These are phyloP conservation scores for Candida vaughaniae DNA, from an alignment of 805 yeast genomes.

Conservation along the genomic window DNA sequence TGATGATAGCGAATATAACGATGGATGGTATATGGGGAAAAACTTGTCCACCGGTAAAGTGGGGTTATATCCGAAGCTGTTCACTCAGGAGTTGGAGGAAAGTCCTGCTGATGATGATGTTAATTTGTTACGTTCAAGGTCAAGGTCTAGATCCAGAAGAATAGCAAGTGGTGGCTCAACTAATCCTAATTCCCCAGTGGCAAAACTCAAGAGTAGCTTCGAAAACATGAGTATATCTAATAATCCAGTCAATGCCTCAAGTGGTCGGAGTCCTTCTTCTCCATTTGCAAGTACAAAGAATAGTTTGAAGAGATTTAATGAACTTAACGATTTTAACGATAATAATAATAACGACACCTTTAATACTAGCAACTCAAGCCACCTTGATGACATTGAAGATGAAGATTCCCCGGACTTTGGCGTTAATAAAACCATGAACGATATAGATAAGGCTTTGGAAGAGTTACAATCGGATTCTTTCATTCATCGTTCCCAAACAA, in stretches of 20 bases:
- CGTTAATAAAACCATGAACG: slow-evolving; percentile 58
- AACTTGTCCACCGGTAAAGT: slow-evolving; percentile 70
- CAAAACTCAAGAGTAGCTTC: neutral
- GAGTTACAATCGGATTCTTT: slow-evolving; percentile 47
- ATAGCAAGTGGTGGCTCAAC: slow-evolving; percentile 18
- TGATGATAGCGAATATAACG: slow-evolving; percentile 90
- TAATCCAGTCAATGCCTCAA: neutral
- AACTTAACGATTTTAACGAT: slow-evolving; percentile 4
- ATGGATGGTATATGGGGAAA: slow-evolving; percentile 95
- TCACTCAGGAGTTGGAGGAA: slow-evolving; percentile 56
- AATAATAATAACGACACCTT: slow-evolving; percentile 1
- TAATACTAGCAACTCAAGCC: neutral
- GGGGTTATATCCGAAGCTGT: slow-evolving; percentile 89
- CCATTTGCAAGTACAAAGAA: neutral
- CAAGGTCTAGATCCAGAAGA: slow-evolving; percentile 37
- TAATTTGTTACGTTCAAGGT: slow-evolving; percentile 44
- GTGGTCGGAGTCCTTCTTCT: neutral
- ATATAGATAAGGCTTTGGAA: slow-evolving; percentile 69
- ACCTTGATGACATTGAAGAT: slow-evolving; percentile 1
- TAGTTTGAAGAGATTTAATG: neutral
- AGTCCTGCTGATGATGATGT: slow-evolving; percentile 8
- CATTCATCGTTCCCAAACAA: slow-evolving; percentile 2
- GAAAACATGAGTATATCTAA: neutral
- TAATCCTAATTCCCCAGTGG: slow-evolving; percentile 11
- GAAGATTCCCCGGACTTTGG: slow-evolving; percentile 1